phyloP scores from a whole-genome alignment of 164 flowering plant genomes.

The Cinnamomum micranthum region DNA sequence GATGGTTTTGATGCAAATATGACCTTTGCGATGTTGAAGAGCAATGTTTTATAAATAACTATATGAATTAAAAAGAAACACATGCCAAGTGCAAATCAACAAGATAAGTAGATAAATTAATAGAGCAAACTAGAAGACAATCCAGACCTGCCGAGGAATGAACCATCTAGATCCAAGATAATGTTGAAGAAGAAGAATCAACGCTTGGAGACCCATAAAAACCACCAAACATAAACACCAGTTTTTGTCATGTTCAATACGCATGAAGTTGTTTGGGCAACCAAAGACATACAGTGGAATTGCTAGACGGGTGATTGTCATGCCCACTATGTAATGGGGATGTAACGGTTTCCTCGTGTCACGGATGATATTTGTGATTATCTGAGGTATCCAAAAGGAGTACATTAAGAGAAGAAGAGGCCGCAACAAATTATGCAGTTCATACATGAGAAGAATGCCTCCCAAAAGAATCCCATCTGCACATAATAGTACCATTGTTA shows the following conservation, averaged over 20 bases:
- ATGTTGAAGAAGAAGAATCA: constrained; percentile 86
- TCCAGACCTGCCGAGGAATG: constrained; percentile 89
- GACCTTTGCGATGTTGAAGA: background rate
- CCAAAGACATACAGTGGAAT: constrained; percentile 92
- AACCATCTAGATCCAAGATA: constrained; percentile 96
- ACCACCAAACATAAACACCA: constrained; percentile 76
- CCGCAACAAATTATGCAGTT: constrained; percentile 72
- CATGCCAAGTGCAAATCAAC: background rate
- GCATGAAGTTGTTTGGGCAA: constrained; percentile 96
- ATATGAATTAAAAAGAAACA: too few species aligned
- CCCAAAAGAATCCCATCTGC: constrained; percentile 99
- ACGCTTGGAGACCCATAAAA: constrained; percentile 76
- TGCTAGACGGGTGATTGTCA: constrained; percentile 79
- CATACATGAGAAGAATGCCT: constrained; percentile 91
- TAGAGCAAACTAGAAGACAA: background rate
- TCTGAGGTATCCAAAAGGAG: constrained; percentile 98
- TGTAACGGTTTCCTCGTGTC: constrained; percentile 96
- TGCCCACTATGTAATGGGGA: constrained; percentile 89
- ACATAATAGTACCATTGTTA: constrained; percentile 12
- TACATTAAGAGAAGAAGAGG: constrained; percentile 79
- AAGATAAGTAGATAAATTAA: background rate
- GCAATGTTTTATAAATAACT: background rate
- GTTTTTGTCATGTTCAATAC: constrained; percentile 65
- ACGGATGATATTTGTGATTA: constrained; percentile 69
- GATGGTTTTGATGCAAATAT: background rate